These are phyloP conservation scores for Schwanniomyces vanrijiae DNA, from an alignment of 805 yeast species.

Conservation along the genomic window DNA sequence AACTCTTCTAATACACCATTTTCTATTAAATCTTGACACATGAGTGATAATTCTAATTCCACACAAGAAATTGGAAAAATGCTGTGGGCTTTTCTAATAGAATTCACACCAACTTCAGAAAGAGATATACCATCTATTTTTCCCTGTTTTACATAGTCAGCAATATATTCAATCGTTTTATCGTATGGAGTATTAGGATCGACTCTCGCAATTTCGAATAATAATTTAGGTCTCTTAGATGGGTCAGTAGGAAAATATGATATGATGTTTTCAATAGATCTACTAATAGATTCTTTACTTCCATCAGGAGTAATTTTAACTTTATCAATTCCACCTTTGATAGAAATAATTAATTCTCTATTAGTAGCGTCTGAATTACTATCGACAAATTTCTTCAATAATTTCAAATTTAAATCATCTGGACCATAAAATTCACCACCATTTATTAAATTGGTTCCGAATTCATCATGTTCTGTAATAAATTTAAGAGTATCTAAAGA, in stretches of 20 bases:
- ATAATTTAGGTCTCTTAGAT: conserved; percentile 32
- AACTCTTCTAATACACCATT: conserved; percentile 67
- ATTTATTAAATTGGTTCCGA: conserved; percentile 57
- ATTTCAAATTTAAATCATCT: conserved; percentile 50
- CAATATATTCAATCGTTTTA: conserved; percentile 55
- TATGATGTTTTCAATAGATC: conserved; percentile 47
- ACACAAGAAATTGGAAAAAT: conserved; percentile 63
- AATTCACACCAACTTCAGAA: conserved; percentile 66
- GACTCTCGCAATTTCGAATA: conserved; percentile 74
- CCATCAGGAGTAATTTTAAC: conserved; percentile 48
- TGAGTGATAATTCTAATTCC: conserved; percentile 78
- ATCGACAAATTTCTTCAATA: conserved; percentile 56
- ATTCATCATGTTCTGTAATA: conserved; percentile 43
- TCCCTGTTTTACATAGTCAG: conserved; percentile 62
- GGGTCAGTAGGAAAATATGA: conserved; percentile 27
- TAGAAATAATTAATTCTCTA: conserved; percentile 52
- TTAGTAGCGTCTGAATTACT: conserved; percentile 52
- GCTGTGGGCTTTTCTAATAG: conserved; percentile 58
- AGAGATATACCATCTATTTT: conserved; percentile 69
- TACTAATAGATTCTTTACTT: conserved; percentile 44
- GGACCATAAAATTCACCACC: conserved; percentile 80
- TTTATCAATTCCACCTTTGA: conserved; percentile 63
- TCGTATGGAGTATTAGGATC: conserved; percentile 58
- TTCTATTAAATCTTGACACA: conserved; percentile 56
- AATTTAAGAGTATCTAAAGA: conserved; percentile 54